Evolutionary conservation across 1,139 yeast species (phyloP).

Genomic region (Magnusiomyces clavatus): DNA sequence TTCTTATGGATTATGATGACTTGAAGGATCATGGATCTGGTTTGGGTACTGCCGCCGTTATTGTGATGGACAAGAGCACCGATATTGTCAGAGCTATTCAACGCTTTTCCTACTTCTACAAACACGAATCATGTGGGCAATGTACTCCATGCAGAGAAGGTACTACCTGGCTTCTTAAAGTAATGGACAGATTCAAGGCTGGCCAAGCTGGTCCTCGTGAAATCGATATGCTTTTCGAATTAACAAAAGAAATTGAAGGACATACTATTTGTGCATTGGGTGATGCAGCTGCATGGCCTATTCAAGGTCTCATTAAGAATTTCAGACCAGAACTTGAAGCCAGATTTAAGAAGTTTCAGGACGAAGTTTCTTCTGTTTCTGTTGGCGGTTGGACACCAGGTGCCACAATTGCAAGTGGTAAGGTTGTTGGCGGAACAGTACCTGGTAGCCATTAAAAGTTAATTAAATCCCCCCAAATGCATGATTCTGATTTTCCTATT

Average conservation of each 20-base stretch:
- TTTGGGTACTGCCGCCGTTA: constrained; percentile 86
- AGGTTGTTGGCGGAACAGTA: constrained; percentile 53
- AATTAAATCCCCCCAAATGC: not conserved
- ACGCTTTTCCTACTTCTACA: constrained; percentile 72
- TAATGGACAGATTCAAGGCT: constrained; percentile 71
- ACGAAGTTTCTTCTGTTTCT: constrained; percentile 39
- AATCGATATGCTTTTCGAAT: constrained; percentile 74
- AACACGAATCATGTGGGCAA: constrained; percentile 90
- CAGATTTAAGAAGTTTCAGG: constrained; percentile 49
- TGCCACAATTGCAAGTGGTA: constrained; percentile 57
- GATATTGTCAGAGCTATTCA: constrained; percentile 81
- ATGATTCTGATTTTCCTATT: not conserved
- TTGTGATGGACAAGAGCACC: constrained; percentile 79
- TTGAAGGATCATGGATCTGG: constrained; percentile 79
- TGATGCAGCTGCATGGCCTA: constrained; percentile 91
- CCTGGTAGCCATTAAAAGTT: constrained; percentile 22
- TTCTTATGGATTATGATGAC: constrained; percentile 80
- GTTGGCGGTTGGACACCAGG: constrained; percentile 76
- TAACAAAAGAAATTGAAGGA: constrained; percentile 79
- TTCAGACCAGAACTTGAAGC: constrained; percentile 77
- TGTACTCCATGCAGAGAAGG: constrained; percentile 96
- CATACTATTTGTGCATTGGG: constrained; percentile 89
- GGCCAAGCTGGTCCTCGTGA: constrained; percentile 78
- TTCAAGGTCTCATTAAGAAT: constrained; percentile 76
- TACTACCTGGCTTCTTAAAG: constrained; percentile 73